phyloP scores from a whole-genome alignment of 257 asterid genomes.

The Solanum clarkiae region DNA sequence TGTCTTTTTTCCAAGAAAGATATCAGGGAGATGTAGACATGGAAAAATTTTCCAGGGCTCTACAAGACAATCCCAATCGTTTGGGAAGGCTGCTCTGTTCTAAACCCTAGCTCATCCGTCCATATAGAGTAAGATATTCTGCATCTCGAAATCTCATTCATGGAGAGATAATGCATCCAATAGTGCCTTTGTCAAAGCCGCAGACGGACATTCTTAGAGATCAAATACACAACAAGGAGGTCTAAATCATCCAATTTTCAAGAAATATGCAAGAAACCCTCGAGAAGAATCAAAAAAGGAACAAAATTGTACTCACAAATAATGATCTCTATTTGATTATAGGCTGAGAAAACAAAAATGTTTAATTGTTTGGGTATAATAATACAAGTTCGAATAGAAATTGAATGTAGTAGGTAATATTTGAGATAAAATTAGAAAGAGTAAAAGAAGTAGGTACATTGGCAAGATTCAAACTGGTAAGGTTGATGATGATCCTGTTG shows the following conservation, averaged over 20 bases:
- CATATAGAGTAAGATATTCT: not conserved
- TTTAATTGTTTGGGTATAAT: no score
- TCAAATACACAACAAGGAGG: not conserved
- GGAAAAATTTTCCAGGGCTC: not conserved
- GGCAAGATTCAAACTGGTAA: slow-evolving; percentile 38
- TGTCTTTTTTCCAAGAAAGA: not conserved
- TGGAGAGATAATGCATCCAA: not conserved
- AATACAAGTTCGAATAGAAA: no score
- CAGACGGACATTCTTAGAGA: not conserved
- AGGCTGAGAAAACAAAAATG: no score
- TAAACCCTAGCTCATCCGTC: not conserved
- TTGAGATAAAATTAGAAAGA: no score
- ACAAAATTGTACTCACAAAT: not conserved
- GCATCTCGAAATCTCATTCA: not conserved
- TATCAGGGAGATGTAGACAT: not conserved
- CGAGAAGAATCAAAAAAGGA: not conserved
- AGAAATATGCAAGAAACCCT: not conserved
- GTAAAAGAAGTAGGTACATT: slow-evolving; percentile 15
- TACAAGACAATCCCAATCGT: not conserved
- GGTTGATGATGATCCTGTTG: not conserved
- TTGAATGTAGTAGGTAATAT: no score
- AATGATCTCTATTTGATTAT: not conserved
- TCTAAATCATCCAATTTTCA: not conserved
- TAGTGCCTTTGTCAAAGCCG: not conserved
- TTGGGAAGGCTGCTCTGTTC: not conserved